Percentiles rank a stretch among this genome's conserved stretches.
These are phyloP conservation scores for Pholiota molesta DNA, from an alignment of 768 basidiomycete species.

Conservation along the genomic window DNA sequence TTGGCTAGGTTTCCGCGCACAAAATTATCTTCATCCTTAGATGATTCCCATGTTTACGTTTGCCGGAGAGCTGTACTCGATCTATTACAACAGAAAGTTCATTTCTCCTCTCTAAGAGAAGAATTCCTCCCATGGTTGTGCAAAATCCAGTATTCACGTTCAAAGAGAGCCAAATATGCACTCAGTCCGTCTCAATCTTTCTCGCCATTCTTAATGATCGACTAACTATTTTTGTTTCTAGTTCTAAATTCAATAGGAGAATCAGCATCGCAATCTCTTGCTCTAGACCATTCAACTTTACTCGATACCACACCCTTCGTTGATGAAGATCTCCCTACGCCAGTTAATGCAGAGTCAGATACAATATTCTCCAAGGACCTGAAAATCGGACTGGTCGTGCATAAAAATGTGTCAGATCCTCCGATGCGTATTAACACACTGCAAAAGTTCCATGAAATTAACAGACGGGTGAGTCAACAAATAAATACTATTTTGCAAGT, in stretches of 20 bases:
- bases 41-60: constrained; percentile 92
- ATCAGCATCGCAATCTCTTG: constrained; percentile 47
- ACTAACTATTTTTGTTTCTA: constrained; percentile 23
- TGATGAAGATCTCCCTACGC: constrained; percentile 40
- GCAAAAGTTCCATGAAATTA: constrained; percentile 76
- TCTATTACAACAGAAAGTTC: constrained; percentile 64
- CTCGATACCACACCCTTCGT: constrained; percentile 13
- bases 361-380: constrained; percentile 45
- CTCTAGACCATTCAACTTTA: constrained; percentile 65
- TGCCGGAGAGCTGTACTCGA: constrained; percentile 78
- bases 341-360: constrained; percentile 41
- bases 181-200: constrained; percentile 39
- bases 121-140: constrained; percentile 94
- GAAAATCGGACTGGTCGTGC: constrained; percentile 66
- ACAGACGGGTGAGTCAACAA: constrained; percentile 64
- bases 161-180: constrained; percentile 62
- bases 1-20: constrained; percentile 66
- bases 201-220: constrained; percentile 1
- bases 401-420: constrained; percentile 53
- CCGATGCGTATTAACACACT: constrained; percentile 79
- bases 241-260: constrained; percentile 51
- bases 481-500: neutral
- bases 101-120: constrained; percentile 83
- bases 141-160: constrained; percentile 77
- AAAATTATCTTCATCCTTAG: constrained; percentile 65